Evolutionary conservation across 306 rosid genomes (phyloP).

Genomic region (Potentilla sterilis): DNA sequence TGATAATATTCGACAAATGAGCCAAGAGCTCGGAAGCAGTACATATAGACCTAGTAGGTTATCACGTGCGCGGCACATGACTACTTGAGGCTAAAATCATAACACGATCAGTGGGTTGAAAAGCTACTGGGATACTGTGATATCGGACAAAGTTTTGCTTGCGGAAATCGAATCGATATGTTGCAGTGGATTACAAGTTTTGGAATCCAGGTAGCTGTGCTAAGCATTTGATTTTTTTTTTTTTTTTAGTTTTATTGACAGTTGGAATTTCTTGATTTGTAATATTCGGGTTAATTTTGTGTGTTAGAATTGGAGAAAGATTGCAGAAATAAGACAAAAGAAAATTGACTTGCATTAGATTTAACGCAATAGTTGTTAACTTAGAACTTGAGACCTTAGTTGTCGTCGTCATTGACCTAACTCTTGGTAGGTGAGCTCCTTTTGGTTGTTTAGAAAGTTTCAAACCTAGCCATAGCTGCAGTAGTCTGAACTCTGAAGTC

Average conservation of each 20-base stretch:
- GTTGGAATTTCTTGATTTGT: not conserved
- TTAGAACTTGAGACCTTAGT: not conserved
- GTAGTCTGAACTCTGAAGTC: not conserved
- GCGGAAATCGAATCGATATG: constrained; percentile 34
- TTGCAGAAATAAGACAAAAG: not conserved
- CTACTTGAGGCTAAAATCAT: too few species aligned
- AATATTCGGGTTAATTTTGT: not conserved
- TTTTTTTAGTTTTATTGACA: not conserved
- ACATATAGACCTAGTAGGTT: too few species aligned
- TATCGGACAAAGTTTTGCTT: too few species aligned
- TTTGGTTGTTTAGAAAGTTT: not conserved
- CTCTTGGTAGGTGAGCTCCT: not conserved
- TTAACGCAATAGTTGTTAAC: not conserved
- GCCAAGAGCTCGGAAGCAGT: too few species aligned
- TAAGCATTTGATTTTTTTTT: not conserved
- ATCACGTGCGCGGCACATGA: too few species aligned
- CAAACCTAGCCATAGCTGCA: not conserved
- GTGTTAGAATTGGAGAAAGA: not conserved
- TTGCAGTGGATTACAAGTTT: constrained; percentile 40
- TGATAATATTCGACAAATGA: too few species aligned
- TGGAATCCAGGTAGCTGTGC: constrained; percentile 52
- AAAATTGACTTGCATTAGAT: not conserved
- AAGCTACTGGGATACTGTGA: too few species aligned
- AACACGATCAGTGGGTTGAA: too few species aligned
- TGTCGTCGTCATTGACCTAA: not conserved